Evolutionary conservation across 352 stramenopile genomes (phyloP).

Genomic region (Lagenidium sp.): DNA sequence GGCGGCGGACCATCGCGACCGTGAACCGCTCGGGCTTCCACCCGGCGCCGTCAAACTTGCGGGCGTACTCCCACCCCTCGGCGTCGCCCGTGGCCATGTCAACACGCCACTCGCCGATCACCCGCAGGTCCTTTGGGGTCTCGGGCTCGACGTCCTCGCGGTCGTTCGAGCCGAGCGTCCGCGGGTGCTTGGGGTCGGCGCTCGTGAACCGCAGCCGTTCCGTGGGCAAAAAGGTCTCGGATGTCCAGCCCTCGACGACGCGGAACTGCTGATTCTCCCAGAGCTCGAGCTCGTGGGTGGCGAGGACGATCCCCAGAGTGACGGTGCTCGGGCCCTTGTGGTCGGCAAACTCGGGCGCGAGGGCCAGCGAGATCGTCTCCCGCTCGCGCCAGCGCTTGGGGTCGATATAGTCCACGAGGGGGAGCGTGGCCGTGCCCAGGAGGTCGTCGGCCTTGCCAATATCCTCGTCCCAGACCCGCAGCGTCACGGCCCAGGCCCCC

Average conservation of each 20-base stretch:
- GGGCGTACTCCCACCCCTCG: slow-evolving; percentile 80
- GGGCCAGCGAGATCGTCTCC: slow-evolving; percentile 62
- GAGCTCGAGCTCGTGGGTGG: slow-evolving; percentile 63
- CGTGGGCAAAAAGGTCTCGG: slow-evolving; percentile 34
- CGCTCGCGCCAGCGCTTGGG: slow-evolving; percentile 26
- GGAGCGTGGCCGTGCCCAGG: slow-evolving; percentile 48
- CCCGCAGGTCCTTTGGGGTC: slow-evolving; percentile 37
- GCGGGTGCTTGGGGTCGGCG: slow-evolving; percentile 45
- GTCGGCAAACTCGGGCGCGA: slow-evolving; percentile 31
- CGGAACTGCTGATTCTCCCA: slow-evolving; percentile 84
- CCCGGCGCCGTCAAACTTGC: slow-evolving; percentile 67
- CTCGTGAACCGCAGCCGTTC: slow-evolving; percentile 71
- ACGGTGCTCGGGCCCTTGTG: slow-evolving; percentile 71
- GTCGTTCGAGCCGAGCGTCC: slow-evolving; percentile 48
- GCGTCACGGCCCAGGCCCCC: slow-evolving; percentile 32
- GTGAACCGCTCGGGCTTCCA: slow-evolving; percentile 65
- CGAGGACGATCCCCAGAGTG: slow-evolving; percentile 69
- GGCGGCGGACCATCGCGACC: slow-evolving; percentile 66
- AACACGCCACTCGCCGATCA: slow-evolving; percentile 67
- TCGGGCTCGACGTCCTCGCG: slow-evolving; percentile 63
- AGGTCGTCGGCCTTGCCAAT: slow-evolving; percentile 72
- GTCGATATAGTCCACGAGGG: slow-evolving; percentile 41
- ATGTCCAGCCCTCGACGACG: slow-evolving; percentile 71
- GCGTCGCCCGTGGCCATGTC: slow-evolving; percentile 72
- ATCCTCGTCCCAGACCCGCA: slow-evolving; percentile 68